Percentiles rank a stretch among this genome's conserved stretches.
phyloP scores from a whole-genome alignment of 1,284 basidiomycete genomes.

The Trametes sp. region DNA sequence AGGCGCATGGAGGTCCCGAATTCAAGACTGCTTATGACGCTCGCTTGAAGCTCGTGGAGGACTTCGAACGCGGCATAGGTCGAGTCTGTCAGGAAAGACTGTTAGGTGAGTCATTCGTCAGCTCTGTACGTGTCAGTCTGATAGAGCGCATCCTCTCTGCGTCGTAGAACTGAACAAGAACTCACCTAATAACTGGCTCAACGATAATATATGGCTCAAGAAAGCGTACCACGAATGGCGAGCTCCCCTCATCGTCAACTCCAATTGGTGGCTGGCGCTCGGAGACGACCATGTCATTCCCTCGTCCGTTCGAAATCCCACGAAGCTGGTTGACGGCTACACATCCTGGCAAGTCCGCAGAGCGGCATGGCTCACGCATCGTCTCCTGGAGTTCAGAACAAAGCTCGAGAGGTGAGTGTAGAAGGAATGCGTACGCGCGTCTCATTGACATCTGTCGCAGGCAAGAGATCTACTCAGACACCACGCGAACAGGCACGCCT shows the following conservation, averaged over 20 bases:
- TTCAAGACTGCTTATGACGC: slow-evolving; percentile 66
- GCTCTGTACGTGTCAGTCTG: background rate
- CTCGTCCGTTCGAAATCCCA: slow-evolving; percentile 45
- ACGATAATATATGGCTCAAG: slow-evolving; percentile 94
- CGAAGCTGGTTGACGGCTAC: slow-evolving; percentile 55
- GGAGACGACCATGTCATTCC: slow-evolving; percentile 67
- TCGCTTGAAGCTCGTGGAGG: slow-evolving; percentile 70
- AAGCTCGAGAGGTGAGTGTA: slow-evolving; percentile 64
- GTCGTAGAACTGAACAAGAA: slow-evolving; percentile 81
- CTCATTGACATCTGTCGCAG: slow-evolving; percentile 40
- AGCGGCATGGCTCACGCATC: slow-evolving; percentile 84
- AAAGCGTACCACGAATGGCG: slow-evolving; percentile 94
- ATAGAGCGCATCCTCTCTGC: slow-evolving; percentile 7
- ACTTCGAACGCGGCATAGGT: slow-evolving; percentile 82
- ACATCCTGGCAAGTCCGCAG: slow-evolving; percentile 88
- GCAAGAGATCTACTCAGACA: slow-evolving; percentile 62
- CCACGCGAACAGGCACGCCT: slow-evolving; percentile 59
- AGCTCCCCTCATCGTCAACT: slow-evolving; percentile 88
- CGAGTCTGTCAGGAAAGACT: slow-evolving; percentile 81
- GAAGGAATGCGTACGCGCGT: background rate
- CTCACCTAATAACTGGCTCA: slow-evolving; percentile 94
- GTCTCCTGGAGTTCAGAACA: slow-evolving; percentile 83
- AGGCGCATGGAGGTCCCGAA: slow-evolving; percentile 60
- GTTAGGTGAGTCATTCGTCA: slow-evolving; percentile 60
- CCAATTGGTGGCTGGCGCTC: slow-evolving; percentile 98